Percentiles rank a stretch among this genome's conserved stretches.
Evolutionary conservation across 2,329 filamentous ascomycete species (phyloP).

Genomic region (Celoporthe dispersa): DNA sequence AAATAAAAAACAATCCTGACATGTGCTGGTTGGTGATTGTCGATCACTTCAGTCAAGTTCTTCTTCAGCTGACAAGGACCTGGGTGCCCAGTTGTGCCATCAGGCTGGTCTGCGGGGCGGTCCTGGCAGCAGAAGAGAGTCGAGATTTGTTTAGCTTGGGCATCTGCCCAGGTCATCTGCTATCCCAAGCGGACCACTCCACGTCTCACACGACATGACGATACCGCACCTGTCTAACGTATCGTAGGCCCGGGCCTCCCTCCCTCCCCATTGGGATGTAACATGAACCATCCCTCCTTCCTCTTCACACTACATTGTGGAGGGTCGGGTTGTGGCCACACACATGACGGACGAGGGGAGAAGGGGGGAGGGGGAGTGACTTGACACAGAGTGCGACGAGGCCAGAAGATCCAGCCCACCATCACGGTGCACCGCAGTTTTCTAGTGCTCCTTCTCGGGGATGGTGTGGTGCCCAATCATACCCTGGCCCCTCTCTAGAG

Average conservation of each 20-base stretch:
- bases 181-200: conserved; percentile 7
- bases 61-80: conserved; percentile 18
- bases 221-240: conserved; percentile 14
- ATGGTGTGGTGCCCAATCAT: conserved; percentile 3
- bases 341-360: not conserved
- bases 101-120: not conserved
- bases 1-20: not conserved
- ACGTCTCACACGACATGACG: conserved; percentile 5
- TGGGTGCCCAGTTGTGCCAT: conserved; percentile 11
- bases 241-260: conserved; percentile 25
- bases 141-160: not conserved
- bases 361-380: not conserved
- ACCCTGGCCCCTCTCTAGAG: not conserved
- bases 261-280: conserved; percentile 20
- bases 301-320: conserved; percentile 1
- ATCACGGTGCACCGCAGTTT: not conserved
- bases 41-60: conserved; percentile 6
- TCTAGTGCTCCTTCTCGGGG: not conserved
- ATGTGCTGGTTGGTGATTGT: not conserved
- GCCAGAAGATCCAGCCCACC: conserved; percentile 14
- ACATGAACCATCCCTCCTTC: conserved; percentile 17
- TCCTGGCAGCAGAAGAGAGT: not conserved
- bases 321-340: conserved; percentile 9
- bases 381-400: not conserved
- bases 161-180: conserved; percentile 18